A percentile compares a stretch with the other conserved stretches of the same genome.
phyloP scores from a whole-genome alignment of 176 grass and related monocot genomes.

The Calamus simplicifolius region DNA sequence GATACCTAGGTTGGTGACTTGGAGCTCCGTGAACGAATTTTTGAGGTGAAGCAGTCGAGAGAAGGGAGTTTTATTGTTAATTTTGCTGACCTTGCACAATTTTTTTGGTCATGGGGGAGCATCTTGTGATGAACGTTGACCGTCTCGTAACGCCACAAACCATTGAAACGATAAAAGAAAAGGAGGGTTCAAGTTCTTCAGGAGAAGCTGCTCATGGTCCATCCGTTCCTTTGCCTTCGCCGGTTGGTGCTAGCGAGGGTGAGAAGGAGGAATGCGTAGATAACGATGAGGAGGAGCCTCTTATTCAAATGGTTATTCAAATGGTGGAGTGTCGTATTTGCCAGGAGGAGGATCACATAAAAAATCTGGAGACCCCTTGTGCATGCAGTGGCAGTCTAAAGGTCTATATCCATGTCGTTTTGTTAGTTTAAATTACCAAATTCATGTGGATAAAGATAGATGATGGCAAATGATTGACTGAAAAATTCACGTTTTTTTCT shows the following conservation, averaged over 20 bases:
- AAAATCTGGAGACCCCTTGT: conserved; percentile 77
- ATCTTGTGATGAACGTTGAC: conserved; percentile 47
- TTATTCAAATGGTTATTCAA: conserved; percentile 51
- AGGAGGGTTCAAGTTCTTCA: conserved; percentile 21
- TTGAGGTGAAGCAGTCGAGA: conserved; percentile 14
- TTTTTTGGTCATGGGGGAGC: conserved; percentile 37
- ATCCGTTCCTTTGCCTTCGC: conserved; percentile 18
- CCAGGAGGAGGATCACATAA: conserved; percentile 69
- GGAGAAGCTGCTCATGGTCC: conserved; percentile 15
- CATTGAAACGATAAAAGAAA: conserved; percentile 17
- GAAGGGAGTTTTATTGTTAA: conserved; percentile 13
- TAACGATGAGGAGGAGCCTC: conserved; percentile 61
- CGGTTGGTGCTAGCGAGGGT: conserved; percentile 9
- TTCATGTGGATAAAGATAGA: conserved; percentile 6
- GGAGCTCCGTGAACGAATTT: conserved; percentile 7
- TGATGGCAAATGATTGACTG: conserved; percentile 3
- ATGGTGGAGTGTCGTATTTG: conserved; percentile 81
- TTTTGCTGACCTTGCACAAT: neutral
- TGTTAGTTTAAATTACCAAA: conserved; percentile 6
- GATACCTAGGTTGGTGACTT: conserved; percentile 24
- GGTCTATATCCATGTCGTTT: conserved; percentile 25
- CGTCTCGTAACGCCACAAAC: conserved; percentile 25
- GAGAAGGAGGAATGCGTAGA: conserved; percentile 23
- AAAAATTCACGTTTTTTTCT: no score
- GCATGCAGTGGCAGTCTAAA: conserved; percentile 77